A percentile compares a stretch with the other conserved stretches of the same genome.
phyloP scores from a whole-genome alignment of 345 rosid genomes.

The Cardamine occulta region DNA sequence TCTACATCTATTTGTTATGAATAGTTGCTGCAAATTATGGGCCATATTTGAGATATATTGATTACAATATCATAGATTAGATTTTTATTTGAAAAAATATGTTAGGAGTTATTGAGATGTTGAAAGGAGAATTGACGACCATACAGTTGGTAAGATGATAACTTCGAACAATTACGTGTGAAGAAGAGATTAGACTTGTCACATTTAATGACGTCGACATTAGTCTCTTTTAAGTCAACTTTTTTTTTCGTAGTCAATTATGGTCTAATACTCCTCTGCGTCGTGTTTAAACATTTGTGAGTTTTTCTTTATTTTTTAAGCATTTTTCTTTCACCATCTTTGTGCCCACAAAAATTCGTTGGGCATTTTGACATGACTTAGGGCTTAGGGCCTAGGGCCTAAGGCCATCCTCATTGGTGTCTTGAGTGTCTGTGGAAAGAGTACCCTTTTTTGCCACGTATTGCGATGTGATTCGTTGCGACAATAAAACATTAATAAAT shows the following conservation, averaged over 20 bases:
- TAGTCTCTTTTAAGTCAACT: constrained; percentile 13
- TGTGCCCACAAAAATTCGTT: too few species aligned
- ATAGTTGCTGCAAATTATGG: not conserved
- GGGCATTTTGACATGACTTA: too few species aligned
- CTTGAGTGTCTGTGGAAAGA: too few species aligned
- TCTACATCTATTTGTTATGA: not conserved
- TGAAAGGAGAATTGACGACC: constrained; percentile 24
- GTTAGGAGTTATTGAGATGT: constrained; percentile 23
- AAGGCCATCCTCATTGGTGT: too few species aligned
- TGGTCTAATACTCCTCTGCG: not conserved
- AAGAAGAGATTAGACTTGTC: constrained; percentile 18
- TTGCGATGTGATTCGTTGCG: too few species aligned
- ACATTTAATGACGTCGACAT: constrained; percentile 22
- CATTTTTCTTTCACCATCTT: not conserved
- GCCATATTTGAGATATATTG: not conserved
- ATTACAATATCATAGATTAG: not conserved
- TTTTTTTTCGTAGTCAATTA: not conserved
- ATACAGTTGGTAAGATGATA: constrained; percentile 29
- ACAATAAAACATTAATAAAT: too few species aligned
- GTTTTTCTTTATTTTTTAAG: too few species aligned
- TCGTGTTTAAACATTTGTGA: not conserved
- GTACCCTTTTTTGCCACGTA: too few species aligned
- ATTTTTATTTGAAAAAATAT: not conserved
- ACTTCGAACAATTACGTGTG: constrained; percentile 26
- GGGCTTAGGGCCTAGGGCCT: too few species aligned